Percentiles rank a stretch among this genome's conserved stretches.
These are phyloP conservation scores for Globisporangium irregulare DNA, from an alignment of 352 stramenopile species.

Conservation along the genomic window DNA sequence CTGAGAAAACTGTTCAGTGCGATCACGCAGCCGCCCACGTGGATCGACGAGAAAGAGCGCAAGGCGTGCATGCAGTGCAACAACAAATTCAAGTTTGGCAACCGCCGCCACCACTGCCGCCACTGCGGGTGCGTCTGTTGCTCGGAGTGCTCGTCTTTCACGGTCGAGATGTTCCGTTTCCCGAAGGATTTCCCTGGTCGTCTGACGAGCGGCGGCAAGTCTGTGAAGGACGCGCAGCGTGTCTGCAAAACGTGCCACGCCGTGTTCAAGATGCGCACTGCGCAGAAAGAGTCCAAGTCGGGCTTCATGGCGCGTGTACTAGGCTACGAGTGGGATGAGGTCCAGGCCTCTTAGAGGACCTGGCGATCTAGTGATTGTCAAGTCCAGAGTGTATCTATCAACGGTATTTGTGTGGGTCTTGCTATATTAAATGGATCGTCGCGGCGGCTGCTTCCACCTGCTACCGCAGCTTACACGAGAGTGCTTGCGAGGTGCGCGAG, in stretches of 20 bases:
- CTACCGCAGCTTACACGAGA: not conserved
- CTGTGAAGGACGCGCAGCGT: slow-evolving; percentile 75
- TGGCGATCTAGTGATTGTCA: not conserved
- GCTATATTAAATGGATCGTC: slow-evolving; percentile 13
- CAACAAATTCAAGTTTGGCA: slow-evolving; percentile 77
- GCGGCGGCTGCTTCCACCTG: not conserved
- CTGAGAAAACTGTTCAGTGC: slow-evolving; percentile 81
- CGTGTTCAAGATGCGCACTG: slow-evolving; percentile 82
- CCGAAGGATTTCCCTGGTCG: slow-evolving; percentile 82
- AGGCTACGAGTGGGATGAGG: slow-evolving; percentile 85
- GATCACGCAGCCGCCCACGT: slow-evolving; percentile 69
- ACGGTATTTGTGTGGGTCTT: slow-evolving; percentile 12
- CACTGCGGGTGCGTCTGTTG: slow-evolving; percentile 86
- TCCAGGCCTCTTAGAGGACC: slow-evolving; percentile 29
- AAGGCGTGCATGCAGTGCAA: slow-evolving; percentile 69
- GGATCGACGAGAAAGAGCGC: slow-evolving; percentile 79
- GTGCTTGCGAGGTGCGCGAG: not conserved
- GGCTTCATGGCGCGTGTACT: slow-evolving; percentile 81
- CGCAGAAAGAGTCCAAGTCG: slow-evolving; percentile 83
- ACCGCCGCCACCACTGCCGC: slow-evolving; percentile 77
- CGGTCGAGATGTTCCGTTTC: slow-evolving; percentile 78
- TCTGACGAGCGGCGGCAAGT: slow-evolving; percentile 55
- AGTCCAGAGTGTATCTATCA: slow-evolving; percentile 20
- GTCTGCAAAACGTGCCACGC: slow-evolving; percentile 81
- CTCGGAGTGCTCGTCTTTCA: slow-evolving; percentile 76